Conservation (phyloP, 225 moss, liverwort and hornwort genomes). For the Asterella californica region DNA sequence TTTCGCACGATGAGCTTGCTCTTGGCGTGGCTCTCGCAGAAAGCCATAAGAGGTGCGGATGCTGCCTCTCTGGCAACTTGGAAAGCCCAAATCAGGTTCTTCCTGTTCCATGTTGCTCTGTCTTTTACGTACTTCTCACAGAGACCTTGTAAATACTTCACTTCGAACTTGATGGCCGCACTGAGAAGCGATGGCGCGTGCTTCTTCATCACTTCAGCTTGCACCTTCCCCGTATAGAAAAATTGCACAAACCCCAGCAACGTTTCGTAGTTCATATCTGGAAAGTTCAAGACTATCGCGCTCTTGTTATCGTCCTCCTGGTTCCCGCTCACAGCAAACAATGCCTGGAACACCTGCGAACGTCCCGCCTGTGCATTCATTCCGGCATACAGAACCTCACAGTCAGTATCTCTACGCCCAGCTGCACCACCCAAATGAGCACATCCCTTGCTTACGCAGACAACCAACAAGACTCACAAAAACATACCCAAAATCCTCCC, state of each 20-base stretch:
- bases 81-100: constrained; percentile 18
- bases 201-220: constrained; percentile 12
- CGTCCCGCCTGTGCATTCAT: constrained; percentile 9
- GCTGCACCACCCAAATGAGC: neutral
- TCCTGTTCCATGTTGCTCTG: constrained; percentile 20
- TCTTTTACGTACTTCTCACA: constrained; percentile 20
- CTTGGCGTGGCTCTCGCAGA: constrained; percentile 15
- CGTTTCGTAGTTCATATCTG: constrained; percentile 10
- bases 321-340: neutral
- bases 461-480: neutral
- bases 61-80: constrained; percentile 9
- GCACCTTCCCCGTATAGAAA: constrained; percentile 8
- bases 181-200: neutral
- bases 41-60: neutral
- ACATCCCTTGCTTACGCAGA: neutral
- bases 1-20: constrained; percentile 15
- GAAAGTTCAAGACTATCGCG: neutral
- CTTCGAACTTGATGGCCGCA: constrained; percentile 16
- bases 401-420: neutral
- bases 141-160: constrained; percentile 14
- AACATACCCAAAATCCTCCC: too few species aligned
- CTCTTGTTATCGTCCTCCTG: neutral
- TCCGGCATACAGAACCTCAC: neutral
- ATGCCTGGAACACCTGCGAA: constrained; percentile 6
- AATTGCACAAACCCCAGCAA: constrained; percentile 11